phyloP scores from a whole-genome alignment of 169 alveolate species.

The Toxoplasma gondii region DNA sequence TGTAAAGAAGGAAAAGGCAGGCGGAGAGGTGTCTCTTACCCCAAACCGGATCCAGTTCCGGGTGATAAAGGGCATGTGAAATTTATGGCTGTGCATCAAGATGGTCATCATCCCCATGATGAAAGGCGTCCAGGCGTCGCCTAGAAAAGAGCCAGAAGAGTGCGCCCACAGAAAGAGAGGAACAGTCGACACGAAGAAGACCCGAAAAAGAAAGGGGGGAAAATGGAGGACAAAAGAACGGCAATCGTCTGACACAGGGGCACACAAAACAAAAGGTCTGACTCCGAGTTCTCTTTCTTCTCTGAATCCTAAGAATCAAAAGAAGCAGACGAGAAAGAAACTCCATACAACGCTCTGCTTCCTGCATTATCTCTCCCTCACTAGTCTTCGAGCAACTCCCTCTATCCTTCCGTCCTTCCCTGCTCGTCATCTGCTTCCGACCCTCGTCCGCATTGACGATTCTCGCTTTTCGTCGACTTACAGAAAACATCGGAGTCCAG shows the following conservation, averaged over 20 bases:
- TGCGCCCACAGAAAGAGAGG: background rate
- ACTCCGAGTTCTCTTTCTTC: background rate
- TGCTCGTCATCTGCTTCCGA: too few relatives aligned
- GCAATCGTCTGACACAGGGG: background rate
- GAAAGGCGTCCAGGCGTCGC: constrained; percentile 25
- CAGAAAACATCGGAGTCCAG: background rate
- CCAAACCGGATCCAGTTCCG: background rate
- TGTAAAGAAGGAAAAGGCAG: background rate
- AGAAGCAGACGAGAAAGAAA: background rate
- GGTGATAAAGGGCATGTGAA: background rate
- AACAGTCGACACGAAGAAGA: background rate
- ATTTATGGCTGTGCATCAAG: background rate
- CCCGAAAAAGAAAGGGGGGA: background rate
- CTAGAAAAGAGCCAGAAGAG: background rate
- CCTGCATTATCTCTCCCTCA: background rate
- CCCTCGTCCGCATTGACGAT: background rate
- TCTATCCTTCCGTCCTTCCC: too few relatives aligned
- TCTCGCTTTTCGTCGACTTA: background rate
- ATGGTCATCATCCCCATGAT: background rate
- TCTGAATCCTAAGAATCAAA: background rate
- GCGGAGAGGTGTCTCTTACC: background rate
- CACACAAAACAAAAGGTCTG: background rate
- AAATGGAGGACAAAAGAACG: background rate
- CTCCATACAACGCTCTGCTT: background rate
- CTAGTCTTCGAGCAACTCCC: background rate